A percentile compares a stretch with the other conserved stretches of the same genome.
Conservation (phyloP, 1,139 yeast species). For the Candida sp. region DNA sequence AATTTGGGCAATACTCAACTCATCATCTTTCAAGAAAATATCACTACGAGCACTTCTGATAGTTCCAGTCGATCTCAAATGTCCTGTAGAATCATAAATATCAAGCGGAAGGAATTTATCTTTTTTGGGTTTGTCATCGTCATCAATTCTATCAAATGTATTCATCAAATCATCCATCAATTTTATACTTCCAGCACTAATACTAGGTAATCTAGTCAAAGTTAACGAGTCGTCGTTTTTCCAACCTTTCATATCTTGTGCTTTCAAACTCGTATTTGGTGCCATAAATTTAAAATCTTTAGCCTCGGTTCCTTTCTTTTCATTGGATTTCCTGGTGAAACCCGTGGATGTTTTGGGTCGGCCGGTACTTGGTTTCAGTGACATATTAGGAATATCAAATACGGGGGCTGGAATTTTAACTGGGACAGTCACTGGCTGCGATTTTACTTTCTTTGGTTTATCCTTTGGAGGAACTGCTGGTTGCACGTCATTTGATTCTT, state of each 20-base stretch:
- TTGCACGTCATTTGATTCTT: not conserved
- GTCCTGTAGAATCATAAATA: not conserved
- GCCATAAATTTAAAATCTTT: not conserved
- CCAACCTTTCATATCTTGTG: not conserved
- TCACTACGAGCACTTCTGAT: constrained; percentile 10
- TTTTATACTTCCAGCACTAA: constrained; percentile 20
- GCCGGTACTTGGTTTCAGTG: not conserved
- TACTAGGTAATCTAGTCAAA: constrained; percentile 23
- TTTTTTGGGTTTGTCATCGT: not conserved
- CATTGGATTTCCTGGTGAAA: not conserved
- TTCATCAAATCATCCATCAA: constrained; percentile 1
- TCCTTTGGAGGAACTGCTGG: not conserved
- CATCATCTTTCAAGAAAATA: constrained; percentile 42
- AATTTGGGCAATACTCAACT: constrained; percentile 40
- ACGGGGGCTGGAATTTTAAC: not conserved
- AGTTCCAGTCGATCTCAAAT: not conserved
- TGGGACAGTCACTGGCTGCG: not conserved
- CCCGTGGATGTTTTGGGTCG: not conserved
- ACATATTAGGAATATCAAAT: not conserved
- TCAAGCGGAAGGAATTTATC: not conserved
- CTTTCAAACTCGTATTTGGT: not conserved
- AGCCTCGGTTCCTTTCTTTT: not conserved
- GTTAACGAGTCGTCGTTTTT: constrained; percentile 9
- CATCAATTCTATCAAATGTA: not conserved
- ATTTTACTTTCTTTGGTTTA: not conserved